Conservation (phyloP, 768 basidiomycete genomes). For the Dioszegia hungarica region DNA sequence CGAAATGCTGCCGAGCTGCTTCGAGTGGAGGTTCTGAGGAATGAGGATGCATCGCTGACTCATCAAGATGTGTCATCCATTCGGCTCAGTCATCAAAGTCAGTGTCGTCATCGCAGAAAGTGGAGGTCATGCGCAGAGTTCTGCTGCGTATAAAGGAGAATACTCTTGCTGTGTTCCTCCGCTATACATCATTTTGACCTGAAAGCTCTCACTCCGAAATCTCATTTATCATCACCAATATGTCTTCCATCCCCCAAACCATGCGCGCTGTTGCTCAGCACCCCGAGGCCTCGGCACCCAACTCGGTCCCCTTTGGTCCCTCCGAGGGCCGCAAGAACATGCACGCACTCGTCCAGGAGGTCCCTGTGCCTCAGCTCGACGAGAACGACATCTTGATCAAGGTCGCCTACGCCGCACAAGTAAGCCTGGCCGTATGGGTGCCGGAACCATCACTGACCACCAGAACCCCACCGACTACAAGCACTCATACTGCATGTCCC, state of each 20-base stretch:
- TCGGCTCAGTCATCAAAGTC: too few species aligned
- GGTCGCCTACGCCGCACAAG: slow-evolving; percentile 30
- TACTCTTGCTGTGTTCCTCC: background rate
- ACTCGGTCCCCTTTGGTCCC: slow-evolving; percentile 2
- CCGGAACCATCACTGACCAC: background rate
- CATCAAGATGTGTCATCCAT: background rate
- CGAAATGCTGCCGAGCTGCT: too few species aligned
- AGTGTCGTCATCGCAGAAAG: background rate
- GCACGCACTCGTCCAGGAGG: slow-evolving; percentile 23
- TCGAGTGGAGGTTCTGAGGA: too few species aligned
- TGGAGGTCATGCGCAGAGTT: background rate
- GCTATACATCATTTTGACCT: too few species aligned
- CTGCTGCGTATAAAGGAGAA: too few species aligned
- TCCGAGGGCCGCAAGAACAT: slow-evolving; percentile 7
- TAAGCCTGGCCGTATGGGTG: slow-evolving; percentile 3
- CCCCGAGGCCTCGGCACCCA: slow-evolving; percentile 15
- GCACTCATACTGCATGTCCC: slow-evolving; percentile 18
- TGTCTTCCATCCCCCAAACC: slow-evolving; percentile 15
- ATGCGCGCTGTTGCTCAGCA: slow-evolving; percentile 34
- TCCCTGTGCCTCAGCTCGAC: slow-evolving; percentile 25
- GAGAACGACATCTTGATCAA: slow-evolving; percentile 40
- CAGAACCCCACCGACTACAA: slow-evolving; percentile 43
- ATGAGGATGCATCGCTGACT: background rate
- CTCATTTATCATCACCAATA: background rate
- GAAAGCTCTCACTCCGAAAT: background rate